phyloP scores from a whole-genome alignment of 2,329 filamentous ascomycete genomes.

The Ceratocystis eucalypticola region DNA sequence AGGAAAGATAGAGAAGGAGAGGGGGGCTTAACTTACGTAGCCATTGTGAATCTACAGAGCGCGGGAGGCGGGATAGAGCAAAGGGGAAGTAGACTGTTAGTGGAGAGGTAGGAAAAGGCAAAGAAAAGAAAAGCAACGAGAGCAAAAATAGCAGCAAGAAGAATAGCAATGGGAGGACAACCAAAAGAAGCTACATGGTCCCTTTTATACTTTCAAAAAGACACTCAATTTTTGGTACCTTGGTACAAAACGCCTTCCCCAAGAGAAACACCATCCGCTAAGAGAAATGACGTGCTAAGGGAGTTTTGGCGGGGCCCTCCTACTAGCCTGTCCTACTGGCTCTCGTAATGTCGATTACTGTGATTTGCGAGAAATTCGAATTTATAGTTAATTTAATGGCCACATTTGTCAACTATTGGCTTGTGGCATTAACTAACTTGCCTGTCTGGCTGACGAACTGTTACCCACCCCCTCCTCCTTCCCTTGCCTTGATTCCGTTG shows the following conservation, averaged over 20 bases:
- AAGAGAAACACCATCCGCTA: conserved; percentile 4
- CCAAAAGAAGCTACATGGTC: not conserved
- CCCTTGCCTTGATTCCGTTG: not conserved
- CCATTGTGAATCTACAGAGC: conserved; percentile 9
- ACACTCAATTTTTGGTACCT: not conserved
- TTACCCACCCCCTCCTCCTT: not conserved
- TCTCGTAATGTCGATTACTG: not conserved
- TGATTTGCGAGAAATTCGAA: not conserved
- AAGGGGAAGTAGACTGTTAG: not conserved
- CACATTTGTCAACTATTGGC: not conserved
- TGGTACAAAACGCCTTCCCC: not conserved
- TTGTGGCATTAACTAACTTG: too few relatives aligned
- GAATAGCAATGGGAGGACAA: too few relatives aligned
- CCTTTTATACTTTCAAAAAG: conserved; percentile 3
- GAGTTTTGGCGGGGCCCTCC: conserved; percentile 3
- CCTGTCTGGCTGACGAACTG: too few relatives aligned
- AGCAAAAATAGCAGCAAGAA: not conserved
- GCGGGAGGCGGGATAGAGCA: not conserved
- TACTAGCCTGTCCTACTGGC: not conserved
- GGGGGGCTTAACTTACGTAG: conserved; percentile 14
- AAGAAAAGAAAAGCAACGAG: not conserved
- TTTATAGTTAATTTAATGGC: not conserved
- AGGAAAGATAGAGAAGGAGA: not conserved
- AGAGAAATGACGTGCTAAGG: conserved; percentile 14
- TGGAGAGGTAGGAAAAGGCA: not conserved